These are phyloP conservation scores for Stereum hirsutum DNA, from an alignment of 1,284 basidiomycete genomes.

Conservation along the genomic window DNA sequence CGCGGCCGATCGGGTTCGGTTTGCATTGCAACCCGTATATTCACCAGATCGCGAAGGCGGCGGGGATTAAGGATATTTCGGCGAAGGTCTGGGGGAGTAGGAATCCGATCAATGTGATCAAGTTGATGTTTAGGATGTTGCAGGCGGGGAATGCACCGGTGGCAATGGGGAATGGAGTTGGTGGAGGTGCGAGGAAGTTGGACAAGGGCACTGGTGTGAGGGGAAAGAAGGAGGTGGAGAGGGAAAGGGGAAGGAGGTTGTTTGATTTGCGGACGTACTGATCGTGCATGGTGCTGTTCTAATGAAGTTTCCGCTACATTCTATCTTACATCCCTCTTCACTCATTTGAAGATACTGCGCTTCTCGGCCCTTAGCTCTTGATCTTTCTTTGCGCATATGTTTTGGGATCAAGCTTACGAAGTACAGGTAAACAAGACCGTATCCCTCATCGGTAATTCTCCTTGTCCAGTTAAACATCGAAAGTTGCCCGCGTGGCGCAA, in stretches of 20 bases:
- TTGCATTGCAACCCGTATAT: conserved; percentile 85
- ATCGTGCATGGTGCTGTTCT: no score
- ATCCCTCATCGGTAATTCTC: no score
- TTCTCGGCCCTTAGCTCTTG: no score
- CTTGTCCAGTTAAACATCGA: no score
- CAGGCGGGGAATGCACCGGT: conserved; percentile 68
- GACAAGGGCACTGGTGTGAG: conserved; percentile 63
- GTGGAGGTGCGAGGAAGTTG: conserved; percentile 57
- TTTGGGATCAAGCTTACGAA: no score
- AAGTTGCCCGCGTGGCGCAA: no score
- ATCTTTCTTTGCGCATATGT: no score
- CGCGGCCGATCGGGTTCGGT: conserved; percentile 91
- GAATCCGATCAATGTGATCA: conserved; percentile 63
- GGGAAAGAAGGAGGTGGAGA: conserved; percentile 56
- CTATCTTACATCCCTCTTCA: no score
- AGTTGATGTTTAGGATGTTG: conserved; percentile 54
- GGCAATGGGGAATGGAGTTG: conserved; percentile 69
- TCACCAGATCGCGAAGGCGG: conserved; percentile 84
- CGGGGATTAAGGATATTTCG: conserved; percentile 90
- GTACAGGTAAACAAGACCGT: no score
- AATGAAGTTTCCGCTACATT: no score
- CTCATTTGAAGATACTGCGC: no score
- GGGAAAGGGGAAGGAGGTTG: conserved; percentile 63
- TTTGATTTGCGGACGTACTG: conserved; percentile 46
- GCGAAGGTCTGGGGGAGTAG: conserved; percentile 92